Base-by-base conservation (phyloP, 2,329 filamentous ascomycete species). In the Cylindrodendrum hubeiense region DNA sequence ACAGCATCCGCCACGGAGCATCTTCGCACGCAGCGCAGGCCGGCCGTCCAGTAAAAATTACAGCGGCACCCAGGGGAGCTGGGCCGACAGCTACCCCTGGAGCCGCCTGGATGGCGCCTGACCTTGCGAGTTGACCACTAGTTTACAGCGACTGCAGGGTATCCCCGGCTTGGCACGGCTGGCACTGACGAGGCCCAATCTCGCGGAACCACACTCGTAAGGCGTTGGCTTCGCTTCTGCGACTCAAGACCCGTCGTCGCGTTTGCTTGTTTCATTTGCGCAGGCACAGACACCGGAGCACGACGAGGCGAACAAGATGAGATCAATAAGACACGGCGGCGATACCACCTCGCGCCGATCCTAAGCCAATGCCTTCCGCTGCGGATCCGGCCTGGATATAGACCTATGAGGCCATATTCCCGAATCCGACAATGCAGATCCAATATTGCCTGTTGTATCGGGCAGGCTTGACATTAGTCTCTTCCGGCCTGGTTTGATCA, bases 31-130 rank as follows among this genome's bases (percentile, higher is more conserved):
- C 37, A n/a, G 37, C 15, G 7, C 3, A 39, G 37, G 19, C 57
- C 12, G 28, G 26, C 33, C 43, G 37, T 39, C 52, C 59, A 56
- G 52, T 62, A 51, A 50, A 50, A 51, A 62, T 56, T 51, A 53
- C 57, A 53, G 58, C 50, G 50, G 19, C 21, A 34, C 39, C 43
- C 30, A 54, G 50, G 58, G 55, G 34, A 28, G 44, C 30, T 33
- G 47, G 47, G 30, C 30, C 41, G 30, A n/a, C 30, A 19, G 8
- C 21, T 34, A 5, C 43, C 46, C 43, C 44, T 62, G 44, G 59
- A 44, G 59, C 51, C 52, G 59, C 52, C 52, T 51, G 59, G 44
- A 52, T 37, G 59, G 43, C 52, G 59, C 52, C 52, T 51, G 59
- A 52, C 59, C 57, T 60, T 37, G 39, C 39, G 57, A 21, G 34